A percentile compares a stretch with the other conserved stretches of the same genome.
These are phyloP conservation scores for Termitomyces sp. DNA, from an alignment of 768 basidiomycete genomes.

Conservation along the genomic window DNA sequence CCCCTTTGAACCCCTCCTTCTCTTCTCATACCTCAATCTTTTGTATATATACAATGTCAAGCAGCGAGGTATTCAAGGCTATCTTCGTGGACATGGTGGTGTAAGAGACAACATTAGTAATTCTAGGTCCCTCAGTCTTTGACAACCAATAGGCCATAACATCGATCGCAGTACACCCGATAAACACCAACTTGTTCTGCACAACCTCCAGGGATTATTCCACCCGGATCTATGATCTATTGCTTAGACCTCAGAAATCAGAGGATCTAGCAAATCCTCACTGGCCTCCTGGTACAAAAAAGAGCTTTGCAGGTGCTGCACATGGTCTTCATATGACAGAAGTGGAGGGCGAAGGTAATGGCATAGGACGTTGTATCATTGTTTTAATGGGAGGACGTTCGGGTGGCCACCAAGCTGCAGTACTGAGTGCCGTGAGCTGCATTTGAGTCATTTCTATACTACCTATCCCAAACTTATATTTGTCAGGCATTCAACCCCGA, in stretches of 20 bases:
- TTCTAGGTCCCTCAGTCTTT: constrained; percentile 8
- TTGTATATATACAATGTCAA: constrained; percentile 55
- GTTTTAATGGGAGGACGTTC: constrained; percentile 70
- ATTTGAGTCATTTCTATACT: constrained; percentile 18
- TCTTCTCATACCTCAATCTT: constrained; percentile 53
- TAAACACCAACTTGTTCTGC: constrained; percentile 55
- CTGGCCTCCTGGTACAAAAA: constrained; percentile 51
- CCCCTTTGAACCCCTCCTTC: constrained; percentile 56
- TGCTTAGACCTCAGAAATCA: constrained; percentile 24
- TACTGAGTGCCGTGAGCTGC: constrained; percentile 54
- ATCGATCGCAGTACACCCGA: constrained; percentile 64
- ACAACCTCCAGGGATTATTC: constrained; percentile 75
- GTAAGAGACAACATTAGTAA: constrained; percentile 40
- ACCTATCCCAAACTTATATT: constrained; percentile 3
- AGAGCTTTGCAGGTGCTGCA: constrained; percentile 63
- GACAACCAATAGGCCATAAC: constrained; percentile 51
- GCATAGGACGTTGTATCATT: constrained; percentile 60
- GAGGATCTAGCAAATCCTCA: constrained; percentile 47
- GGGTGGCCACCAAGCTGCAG: constrained; percentile 72
- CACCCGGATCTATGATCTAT: constrained; percentile 67
- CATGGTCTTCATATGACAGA: constrained; percentile 65
- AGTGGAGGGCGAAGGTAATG: constrained; percentile 66
- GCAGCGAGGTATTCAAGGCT: constrained; percentile 38
- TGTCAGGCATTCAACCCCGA: constrained; percentile 65
- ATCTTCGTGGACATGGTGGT: constrained; percentile 70